A percentile compares a stretch with the other conserved stretches of the same genome.
These are phyloP conservation scores for Tanacetum coccineum DNA, from an alignment of 129 eudicot species.

Conservation along the genomic window DNA sequence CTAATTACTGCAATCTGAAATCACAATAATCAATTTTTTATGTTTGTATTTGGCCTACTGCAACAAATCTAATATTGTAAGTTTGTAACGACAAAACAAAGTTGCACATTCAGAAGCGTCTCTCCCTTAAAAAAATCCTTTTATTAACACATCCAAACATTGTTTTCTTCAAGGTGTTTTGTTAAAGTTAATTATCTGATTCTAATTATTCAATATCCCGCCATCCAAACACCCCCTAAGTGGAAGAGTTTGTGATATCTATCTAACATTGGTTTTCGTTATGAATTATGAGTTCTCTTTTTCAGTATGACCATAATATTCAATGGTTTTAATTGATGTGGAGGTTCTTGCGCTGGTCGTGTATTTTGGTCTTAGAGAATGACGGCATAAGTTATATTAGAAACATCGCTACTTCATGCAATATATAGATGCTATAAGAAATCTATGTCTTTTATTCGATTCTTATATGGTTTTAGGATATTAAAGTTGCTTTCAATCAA, in stretches of 20 bases:
- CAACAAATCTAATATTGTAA: too few relatives aligned
- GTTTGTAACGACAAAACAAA: too few relatives aligned
- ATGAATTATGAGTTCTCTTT: background rate
- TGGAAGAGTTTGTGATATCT: background rate
- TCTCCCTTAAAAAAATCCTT: too few relatives aligned
- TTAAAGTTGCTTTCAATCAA: background rate
- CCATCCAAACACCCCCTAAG: background rate
- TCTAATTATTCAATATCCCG: background rate
- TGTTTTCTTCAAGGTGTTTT: background rate
- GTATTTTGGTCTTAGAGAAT: background rate
- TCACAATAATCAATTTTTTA: background rate
- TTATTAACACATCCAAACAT: background rate
- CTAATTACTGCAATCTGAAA: background rate
- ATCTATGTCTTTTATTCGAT: background rate
- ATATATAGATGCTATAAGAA: background rate
- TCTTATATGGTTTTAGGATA: slow-evolving; percentile 9
- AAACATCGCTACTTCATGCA: background rate
- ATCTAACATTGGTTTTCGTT: background rate
- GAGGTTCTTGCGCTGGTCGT: background rate
- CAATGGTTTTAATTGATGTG: too few relatives aligned
- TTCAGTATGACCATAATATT: background rate
- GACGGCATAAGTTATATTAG: background rate
- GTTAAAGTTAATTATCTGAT: background rate
- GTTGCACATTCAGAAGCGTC: too few relatives aligned
- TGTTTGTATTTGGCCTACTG: background rate